Conservation (phyloP, 106 monocot genomes). For the Chionographis japonica region DNA sequence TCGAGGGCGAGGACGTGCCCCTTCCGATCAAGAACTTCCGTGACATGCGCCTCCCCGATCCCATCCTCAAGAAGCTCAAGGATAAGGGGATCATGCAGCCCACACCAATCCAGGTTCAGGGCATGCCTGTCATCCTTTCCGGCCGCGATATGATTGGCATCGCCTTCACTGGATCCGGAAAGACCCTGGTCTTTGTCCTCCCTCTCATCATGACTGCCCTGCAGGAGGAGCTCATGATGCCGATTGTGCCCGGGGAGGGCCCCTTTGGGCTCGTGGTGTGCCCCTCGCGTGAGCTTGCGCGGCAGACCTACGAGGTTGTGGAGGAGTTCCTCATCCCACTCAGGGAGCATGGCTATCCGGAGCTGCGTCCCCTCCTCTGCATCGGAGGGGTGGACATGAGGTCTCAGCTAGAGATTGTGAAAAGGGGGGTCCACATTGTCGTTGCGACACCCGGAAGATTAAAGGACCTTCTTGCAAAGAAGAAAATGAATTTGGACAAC, state of each 20-base stretch:
- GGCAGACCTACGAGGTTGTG: constrained; percentile 84
- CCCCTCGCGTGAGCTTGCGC: constrained; percentile 87
- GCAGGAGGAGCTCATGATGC: constrained; percentile 94
- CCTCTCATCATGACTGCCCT: constrained; percentile 85
- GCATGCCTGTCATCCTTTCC: constrained; percentile 51
- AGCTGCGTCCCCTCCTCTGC: constrained; percentile 73
- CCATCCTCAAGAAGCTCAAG: constrained; percentile 64
- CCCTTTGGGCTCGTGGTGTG: constrained; percentile 89
- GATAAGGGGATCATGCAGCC: constrained; percentile 82
- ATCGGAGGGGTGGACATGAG: constrained; percentile 97
- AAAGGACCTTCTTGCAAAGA: constrained; percentile 94
- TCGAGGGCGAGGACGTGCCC: constrained; percentile 85
- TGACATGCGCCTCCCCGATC: constrained; percentile 73
- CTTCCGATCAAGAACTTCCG: constrained; percentile 76
- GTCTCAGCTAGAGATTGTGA: constrained; percentile 81
- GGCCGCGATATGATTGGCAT: constrained; percentile 99
- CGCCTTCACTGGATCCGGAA: constrained; percentile 93
- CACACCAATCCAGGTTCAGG: constrained; percentile 96
- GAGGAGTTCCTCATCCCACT: constrained; percentile 69
- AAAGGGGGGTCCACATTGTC: constrained; percentile 94
- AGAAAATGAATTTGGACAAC: constrained; percentile 93
- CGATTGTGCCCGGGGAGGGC: constrained; percentile 81
- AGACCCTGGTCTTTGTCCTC: constrained; percentile 86
- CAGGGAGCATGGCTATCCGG: constrained; percentile 72
- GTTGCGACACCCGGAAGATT: constrained; percentile 94